These are phyloP conservation scores for Diplodia sapinea DNA, from an alignment of 2,329 filamentous ascomycete genomes.

Conservation along the genomic window DNA sequence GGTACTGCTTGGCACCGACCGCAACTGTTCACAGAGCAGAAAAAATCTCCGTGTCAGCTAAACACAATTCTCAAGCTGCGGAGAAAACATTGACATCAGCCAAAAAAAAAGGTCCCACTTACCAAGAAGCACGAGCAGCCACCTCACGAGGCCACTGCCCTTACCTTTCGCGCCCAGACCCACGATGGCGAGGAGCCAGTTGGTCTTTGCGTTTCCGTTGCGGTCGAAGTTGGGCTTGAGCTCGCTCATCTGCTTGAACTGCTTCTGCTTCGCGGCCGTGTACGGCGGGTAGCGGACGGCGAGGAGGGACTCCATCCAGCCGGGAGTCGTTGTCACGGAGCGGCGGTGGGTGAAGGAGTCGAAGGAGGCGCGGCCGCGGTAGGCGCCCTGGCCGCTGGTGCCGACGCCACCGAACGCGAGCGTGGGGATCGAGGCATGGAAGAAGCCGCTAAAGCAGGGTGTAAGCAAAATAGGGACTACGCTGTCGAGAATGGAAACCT, in stretches of 20 bases:
- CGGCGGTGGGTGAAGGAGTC: slow-evolving; percentile 70
- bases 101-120: slow-evolving; percentile 6
- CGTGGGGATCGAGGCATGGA: slow-evolving; percentile 72
- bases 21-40: slow-evolving; percentile 1
- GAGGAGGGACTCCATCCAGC: slow-evolving; percentile 71
- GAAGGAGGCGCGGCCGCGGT: slow-evolving; percentile 77
- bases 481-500: not conserved
- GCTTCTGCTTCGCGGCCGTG: slow-evolving; percentile 58
- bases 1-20: slow-evolving; percentile 14
- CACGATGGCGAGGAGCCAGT: slow-evolving; percentile 39
- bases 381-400: slow-evolving; percentile 75
- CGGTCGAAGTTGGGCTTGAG: slow-evolving; percentile 67
- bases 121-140: slow-evolving; percentile 28
- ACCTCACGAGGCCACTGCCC: slow-evolving; percentile 13
- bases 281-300: slow-evolving; percentile 71
- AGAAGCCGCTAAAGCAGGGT: slow-evolving; percentile 56
- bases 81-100: not conserved
- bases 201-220: slow-evolving; percentile 50
- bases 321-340: slow-evolving; percentile 65
- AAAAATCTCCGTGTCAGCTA: not conserved
- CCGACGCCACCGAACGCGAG: slow-evolving; percentile 85
- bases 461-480: not conserved
- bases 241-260: slow-evolving; percentile 57
- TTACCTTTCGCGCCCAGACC: slow-evolving; percentile 31
- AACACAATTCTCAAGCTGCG: not conserved